Evolutionary conservation across 192 early-diverging fungal species (phyloP).

Genomic region (Gaertneriomyces sp.): DNA sequence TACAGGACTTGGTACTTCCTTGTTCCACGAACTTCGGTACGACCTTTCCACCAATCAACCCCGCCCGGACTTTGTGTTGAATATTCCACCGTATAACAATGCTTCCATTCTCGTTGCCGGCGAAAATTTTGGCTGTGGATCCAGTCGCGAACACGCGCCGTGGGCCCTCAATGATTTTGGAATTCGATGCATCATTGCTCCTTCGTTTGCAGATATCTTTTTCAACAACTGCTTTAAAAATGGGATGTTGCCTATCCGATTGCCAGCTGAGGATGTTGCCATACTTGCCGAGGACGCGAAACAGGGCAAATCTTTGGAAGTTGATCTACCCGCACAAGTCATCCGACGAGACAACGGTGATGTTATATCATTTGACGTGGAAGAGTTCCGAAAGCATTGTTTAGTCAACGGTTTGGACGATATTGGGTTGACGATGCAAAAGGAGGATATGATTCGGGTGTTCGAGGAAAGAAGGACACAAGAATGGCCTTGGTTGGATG

Average conservation of each 20-base stretch:
- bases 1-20: slow-evolving; percentile 58
- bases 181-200: slow-evolving; percentile 65
- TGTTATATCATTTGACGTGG: slow-evolving; percentile 54
- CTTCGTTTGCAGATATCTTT: slow-evolving; percentile 70
- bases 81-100: slow-evolving; percentile 49
- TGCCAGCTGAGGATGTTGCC: slow-evolving; percentile 28
- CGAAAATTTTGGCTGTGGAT: slow-evolving; percentile 69
- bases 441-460: slow-evolving; percentile 44
- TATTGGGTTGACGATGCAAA: slow-evolving; percentile 68
- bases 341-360: slow-evolving; percentile 42
- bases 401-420: slow-evolving; percentile 69
- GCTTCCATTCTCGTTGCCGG: slow-evolving; percentile 55
- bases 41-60: slow-evolving; percentile 44
- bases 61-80: slow-evolving; percentile 59
- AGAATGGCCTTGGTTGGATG: slow-evolving; percentile 67
- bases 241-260: slow-evolving; percentile 60
- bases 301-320: slow-evolving; percentile 43
- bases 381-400: slow-evolving; percentile 58
- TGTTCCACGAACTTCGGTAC: slow-evolving; percentile 63
- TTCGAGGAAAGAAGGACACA: slow-evolving; percentile 52
- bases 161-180: slow-evolving; percentile 73
- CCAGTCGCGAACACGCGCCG: slow-evolving; percentile 67
- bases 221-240: slow-evolving; percentile 75
- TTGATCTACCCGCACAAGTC: slow-evolving; percentile 55
- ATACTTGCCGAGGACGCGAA: slow-evolving; percentile 45